Base-by-base conservation (phyloP, 2,329 filamentous ascomycete species). In the Stromatinia cepivora region DNA sequence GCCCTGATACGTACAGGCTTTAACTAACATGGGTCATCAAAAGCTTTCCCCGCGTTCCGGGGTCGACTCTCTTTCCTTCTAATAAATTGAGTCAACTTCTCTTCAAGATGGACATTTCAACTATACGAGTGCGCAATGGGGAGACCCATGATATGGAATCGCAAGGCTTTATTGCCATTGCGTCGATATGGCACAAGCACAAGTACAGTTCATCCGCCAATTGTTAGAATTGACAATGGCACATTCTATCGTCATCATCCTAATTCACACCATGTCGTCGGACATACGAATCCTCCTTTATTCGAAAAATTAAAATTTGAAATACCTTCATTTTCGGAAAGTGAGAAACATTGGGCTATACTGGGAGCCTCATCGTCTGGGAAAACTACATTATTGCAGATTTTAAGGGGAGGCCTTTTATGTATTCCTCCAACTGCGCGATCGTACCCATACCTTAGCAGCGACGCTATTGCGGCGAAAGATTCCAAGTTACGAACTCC, bases 201-300 rank as follows among this genome's bases (percentile, higher is more conserved):
- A 22, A 67, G 65, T 31, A 59, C 61, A 50, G 25, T 70, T 70
- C 80, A 80, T 69, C 80, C 81, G 31, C 89, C 91, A 53, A 84
- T 94, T 70, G 86, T 97, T 72, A 84, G 84, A 75, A 93, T 97
- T 77, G 78, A 85, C 76, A 89, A 93, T 81, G 93, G 87, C 79
- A 94, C 92, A 0, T 96, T 97, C 80, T 96, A 94, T 81, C 87
- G 89, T 53, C 86, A 89, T 63, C 90, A 94, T 78, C 92, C 92
- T 17, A 85, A 81, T 63, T 80, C 85, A 39, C 78, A 82, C 77
- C 80, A 50, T 80, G 84, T 71, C 80, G 20, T 67, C 28, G 53
- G 69, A 31, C 61, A 62, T 8, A 36, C 69, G 31, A 94, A 95
- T 77, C 89, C 88, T 31, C 84, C 92, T 7, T 82, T 97, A 5